phyloP scores from a whole-genome alignment of 768 basidiomycete genomes.

The Russula abietina region DNA sequence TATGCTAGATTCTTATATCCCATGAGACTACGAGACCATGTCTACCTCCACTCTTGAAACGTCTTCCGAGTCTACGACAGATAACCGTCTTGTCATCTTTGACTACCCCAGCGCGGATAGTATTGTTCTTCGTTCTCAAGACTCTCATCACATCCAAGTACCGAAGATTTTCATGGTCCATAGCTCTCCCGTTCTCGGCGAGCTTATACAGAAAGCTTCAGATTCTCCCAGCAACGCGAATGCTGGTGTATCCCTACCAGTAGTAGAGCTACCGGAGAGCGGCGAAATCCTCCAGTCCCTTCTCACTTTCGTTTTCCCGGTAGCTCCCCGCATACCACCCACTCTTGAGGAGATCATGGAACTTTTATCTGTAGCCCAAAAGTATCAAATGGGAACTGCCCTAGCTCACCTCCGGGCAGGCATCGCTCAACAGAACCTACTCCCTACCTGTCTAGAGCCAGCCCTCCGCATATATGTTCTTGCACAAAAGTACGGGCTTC shows the following conservation, averaged over 20 bases:
- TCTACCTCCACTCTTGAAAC: no score
- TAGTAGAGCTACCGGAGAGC: background rate
- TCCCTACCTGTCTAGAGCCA: background rate
- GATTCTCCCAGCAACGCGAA: background rate
- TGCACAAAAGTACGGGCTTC: constrained; percentile 4
- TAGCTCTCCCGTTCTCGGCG: constrained; percentile 37
- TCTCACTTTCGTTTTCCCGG: constrained; percentile 15
- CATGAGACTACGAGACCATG: no score
- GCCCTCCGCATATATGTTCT: background rate
- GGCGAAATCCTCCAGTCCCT: background rate
- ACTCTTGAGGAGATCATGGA: background rate
- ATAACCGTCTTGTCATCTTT: no score
- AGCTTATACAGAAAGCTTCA: background rate
- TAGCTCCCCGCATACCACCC: background rate
- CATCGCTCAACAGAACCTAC: background rate
- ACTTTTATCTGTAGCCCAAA: constrained; percentile 4
- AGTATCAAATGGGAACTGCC: constrained; percentile 2
- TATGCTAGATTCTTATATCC: no score
- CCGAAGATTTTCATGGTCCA: constrained; percentile 31
- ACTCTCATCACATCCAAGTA: no score
- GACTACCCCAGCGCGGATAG: no score
- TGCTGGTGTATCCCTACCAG: background rate
- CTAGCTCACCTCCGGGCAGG: background rate
- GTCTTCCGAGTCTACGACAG: no score
- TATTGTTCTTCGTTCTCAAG: no score